These are phyloP conservation scores for Avena sativa DNA, from an alignment of 176 grass and related monocot genomes.

Conservation along the genomic window DNA sequence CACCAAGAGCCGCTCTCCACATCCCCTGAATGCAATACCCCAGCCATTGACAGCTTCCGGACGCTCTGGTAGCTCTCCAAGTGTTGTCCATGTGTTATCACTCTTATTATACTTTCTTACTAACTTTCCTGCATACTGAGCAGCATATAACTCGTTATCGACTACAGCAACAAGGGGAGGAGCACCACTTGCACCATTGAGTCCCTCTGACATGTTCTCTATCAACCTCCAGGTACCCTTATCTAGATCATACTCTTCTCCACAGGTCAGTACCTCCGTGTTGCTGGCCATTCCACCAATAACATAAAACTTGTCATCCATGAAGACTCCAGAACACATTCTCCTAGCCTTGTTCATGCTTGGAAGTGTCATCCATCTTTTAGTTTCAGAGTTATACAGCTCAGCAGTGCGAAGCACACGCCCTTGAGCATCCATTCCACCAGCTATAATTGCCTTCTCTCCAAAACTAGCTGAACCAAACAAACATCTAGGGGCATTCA, in stretches of 20 bases:
- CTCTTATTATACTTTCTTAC: conserved; percentile 87
- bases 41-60: conserved; percentile 97
- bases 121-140: conserved; percentile 78
- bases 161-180: conserved; percentile 94
- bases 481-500: conserved; percentile 93
- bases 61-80: conserved; percentile 85
- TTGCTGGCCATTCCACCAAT: conserved; percentile 85
- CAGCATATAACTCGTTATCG: conserved; percentile 87
- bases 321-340: conserved; percentile 95
- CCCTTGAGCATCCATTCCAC: conserved; percentile 73
- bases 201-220: conserved; percentile 81
- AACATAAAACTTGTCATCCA: conserved; percentile 95
- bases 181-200: conserved; percentile 82
- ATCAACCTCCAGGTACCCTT: conserved; percentile 82
- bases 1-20: conserved; percentile 86
- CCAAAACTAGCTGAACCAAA: conserved; percentile 95
- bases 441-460: conserved; percentile 89
- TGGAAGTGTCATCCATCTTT: conserved; percentile 78
- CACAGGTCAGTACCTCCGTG: conserved; percentile 84
- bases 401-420: conserved; percentile 71
- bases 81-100: conserved; percentile 79
- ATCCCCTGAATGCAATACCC: conserved; percentile 96
- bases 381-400: conserved; percentile 84
- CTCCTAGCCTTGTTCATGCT: conserved; percentile 83
- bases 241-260: conserved; percentile 89